Evolutionary conservation across 805 yeast species (phyloP).

Genomic region (Wickerhamomyces xylosicus): DNA sequence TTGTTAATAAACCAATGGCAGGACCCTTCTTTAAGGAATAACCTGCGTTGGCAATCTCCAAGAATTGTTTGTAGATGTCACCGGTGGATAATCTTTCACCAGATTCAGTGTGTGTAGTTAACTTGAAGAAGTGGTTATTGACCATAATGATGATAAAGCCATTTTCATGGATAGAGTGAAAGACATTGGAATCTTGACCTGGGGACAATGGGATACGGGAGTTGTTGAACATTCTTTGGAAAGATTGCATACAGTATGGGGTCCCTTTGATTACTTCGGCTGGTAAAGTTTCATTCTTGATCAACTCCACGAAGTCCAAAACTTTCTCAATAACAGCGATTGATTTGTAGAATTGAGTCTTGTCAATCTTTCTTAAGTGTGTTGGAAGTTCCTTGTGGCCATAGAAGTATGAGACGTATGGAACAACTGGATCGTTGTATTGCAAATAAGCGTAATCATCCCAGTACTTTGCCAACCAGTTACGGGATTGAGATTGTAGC

Average conservation of each 20-base stretch:
- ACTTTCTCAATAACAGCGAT: slow-evolving; percentile 63
- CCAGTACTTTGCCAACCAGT: slow-evolving; percentile 93
- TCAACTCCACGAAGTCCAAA: slow-evolving; percentile 51
- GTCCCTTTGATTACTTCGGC: slow-evolving; percentile 68
- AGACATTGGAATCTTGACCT: slow-evolving; percentile 50
- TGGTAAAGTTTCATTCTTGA: slow-evolving; percentile 65
- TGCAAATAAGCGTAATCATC: slow-evolving; percentile 86
- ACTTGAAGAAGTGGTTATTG: slow-evolving; percentile 74
- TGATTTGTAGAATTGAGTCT: slow-evolving; percentile 62
- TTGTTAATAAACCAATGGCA: slow-evolving; percentile 64
- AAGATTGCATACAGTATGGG: slow-evolving; percentile 94
- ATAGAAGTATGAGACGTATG: slow-evolving; percentile 86
- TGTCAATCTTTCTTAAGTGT: slow-evolving; percentile 36
- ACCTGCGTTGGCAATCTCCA: slow-evolving; percentile 35
- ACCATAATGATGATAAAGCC: slow-evolving; percentile 64
- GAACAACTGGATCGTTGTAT: slow-evolving; percentile 90
- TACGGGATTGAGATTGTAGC: slow-evolving; percentile 38
- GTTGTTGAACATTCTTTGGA: slow-evolving; percentile 84
- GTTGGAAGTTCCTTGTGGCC: slow-evolving; percentile 57
- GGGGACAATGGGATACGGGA: slow-evolving; percentile 64
- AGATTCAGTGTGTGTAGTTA: slow-evolving; percentile 45
- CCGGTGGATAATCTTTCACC: slow-evolving; percentile 35
- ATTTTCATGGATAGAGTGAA: slow-evolving; percentile 36
- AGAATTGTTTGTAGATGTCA: slow-evolving; percentile 48
- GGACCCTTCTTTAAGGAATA: slow-evolving; percentile 19